Evolutionary conservation across 192 early-diverging fungal species (phyloP).

Genomic region (Coemansia pectinata): DNA sequence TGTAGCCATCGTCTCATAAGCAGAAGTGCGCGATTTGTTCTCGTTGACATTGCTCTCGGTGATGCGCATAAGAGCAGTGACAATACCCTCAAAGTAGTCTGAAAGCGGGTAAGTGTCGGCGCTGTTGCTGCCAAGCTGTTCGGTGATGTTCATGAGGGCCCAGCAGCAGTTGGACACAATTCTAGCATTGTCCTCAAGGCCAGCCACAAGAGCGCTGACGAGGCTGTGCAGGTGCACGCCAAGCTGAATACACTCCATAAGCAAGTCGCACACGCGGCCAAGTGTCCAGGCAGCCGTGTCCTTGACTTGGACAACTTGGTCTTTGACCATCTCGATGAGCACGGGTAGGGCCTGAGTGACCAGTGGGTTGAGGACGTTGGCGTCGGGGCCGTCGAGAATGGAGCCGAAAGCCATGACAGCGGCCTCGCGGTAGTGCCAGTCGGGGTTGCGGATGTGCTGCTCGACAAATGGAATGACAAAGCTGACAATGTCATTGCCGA

Average conservation of each 20-base stretch:
- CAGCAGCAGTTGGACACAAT: conserved; percentile 96
- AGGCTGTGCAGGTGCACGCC: conserved; percentile 71
- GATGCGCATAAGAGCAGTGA: conserved; percentile 73
- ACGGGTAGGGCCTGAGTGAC: conserved; percentile 86
- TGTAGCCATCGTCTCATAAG: conserved; percentile 91
- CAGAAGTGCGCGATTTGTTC: conserved; percentile 84
- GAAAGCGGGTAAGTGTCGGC: conserved; percentile 73
- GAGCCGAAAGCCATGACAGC: conserved; percentile 99
- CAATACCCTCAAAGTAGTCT: conserved; percentile 80
- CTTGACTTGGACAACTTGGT: conserved; percentile 86
- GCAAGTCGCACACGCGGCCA: conserved; percentile 87
- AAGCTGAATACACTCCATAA: conserved; percentile 73
- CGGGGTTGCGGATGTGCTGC: conserved; percentile 73
- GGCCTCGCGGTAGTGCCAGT: conserved; percentile 96
- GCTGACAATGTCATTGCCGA: conserved; percentile 78
- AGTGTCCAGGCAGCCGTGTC: conserved; percentile 99
- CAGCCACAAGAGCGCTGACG: conserved; percentile 74
- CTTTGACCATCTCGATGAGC: conserved; percentile 86
- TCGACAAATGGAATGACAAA: conserved; percentile 91
- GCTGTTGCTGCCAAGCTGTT: conserved; percentile 70
- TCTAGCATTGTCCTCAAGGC: conserved; percentile 82
- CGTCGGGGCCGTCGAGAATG: conserved; percentile 90
- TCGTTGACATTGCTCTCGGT: conserved; percentile 76
- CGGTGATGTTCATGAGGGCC: conserved; percentile 92
- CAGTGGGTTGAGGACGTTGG: conserved; percentile 62